Conservation (phyloP, 768 basidiomycete species). For the Crucibulum laeve region DNA sequence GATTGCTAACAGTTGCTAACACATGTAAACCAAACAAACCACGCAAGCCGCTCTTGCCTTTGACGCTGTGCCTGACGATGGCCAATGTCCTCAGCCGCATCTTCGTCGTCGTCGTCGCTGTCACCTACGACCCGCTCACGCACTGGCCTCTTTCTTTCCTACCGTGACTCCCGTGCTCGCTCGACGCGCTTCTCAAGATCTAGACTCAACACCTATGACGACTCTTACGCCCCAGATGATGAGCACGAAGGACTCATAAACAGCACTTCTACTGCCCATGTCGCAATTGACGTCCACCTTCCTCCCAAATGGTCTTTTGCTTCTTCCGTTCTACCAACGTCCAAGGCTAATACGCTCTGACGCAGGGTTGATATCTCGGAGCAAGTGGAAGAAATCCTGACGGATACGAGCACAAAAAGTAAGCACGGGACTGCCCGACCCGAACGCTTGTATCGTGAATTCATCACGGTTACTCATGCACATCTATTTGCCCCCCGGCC, state of each 20-base stretch:
- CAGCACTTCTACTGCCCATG: constrained; percentile 23
- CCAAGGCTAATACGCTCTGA: constrained; percentile 8
- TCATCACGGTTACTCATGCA: constrained; percentile 9
- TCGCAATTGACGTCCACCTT: constrained; percentile 55
- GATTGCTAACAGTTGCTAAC: too few species aligned
- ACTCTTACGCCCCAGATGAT: constrained; percentile 45
- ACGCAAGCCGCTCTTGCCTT: too few species aligned
- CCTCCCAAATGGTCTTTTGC: constrained; percentile 80
- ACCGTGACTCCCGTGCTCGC: constrained; percentile 70
- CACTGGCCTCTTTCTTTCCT: constrained; percentile 91
- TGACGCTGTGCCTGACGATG: too few species aligned
- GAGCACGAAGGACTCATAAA: constrained; percentile 67
- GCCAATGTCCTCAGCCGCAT: constrained; percentile 1
- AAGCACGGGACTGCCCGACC: constrained; percentile 21
- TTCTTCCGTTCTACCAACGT: constrained; percentile 15
- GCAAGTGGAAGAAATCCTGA: constrained; percentile 79
- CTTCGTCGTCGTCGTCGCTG: constrained; percentile 22
- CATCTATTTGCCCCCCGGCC: constrained; percentile 12
- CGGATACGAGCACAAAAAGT: constrained; percentile 75
- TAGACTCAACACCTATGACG: constrained; percentile 37
- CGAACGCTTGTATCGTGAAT: constrained; percentile 8
- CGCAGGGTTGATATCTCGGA: constrained; percentile 89
- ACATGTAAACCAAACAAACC: too few species aligned
- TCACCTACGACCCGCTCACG: constrained; percentile 69
- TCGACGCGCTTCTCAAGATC: constrained; percentile 35